Evolutionary conservation across 345 rosid species (phyloP).

Genomic region (Eucalyptus erythrocorys): DNA sequence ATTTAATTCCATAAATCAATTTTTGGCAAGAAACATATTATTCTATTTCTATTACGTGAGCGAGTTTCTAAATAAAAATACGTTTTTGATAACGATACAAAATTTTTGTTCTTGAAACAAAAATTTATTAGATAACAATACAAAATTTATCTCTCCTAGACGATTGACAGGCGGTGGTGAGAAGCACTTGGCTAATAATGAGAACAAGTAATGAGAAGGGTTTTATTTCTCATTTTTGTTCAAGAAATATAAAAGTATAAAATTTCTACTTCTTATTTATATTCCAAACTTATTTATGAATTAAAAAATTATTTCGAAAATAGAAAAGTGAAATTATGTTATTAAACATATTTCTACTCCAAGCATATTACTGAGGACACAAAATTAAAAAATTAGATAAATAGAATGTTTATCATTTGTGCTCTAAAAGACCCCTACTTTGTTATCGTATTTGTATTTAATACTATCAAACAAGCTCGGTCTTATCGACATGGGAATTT

Average conservation of each 20-base stretch:
- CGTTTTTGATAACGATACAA: no score
- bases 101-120: rapidly evolving
- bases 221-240: no score
- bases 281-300: rapidly evolving
- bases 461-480: rapidly evolving
- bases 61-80: no score
- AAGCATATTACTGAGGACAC: rapidly evolving
- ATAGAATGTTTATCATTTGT: rapidly evolving
- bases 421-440: rapidly evolving
- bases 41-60: no score
- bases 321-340: rapidly evolving
- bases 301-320: no score
- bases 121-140: rapidly evolving
- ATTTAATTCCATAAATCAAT: no score
- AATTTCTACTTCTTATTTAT: rapidly evolving
- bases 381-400: no score
- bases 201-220: rapidly evolving
- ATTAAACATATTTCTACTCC: rapidly evolving
- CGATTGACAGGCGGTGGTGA: rapidly evolving
- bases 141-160: no score
- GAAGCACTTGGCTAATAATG: no score
- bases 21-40: no score
- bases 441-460: neutral
- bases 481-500: neutral
- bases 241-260: rapidly evolving